Conservation (phyloP, 768 basidiomycete species). For the Termitomyces sp. region DNA sequence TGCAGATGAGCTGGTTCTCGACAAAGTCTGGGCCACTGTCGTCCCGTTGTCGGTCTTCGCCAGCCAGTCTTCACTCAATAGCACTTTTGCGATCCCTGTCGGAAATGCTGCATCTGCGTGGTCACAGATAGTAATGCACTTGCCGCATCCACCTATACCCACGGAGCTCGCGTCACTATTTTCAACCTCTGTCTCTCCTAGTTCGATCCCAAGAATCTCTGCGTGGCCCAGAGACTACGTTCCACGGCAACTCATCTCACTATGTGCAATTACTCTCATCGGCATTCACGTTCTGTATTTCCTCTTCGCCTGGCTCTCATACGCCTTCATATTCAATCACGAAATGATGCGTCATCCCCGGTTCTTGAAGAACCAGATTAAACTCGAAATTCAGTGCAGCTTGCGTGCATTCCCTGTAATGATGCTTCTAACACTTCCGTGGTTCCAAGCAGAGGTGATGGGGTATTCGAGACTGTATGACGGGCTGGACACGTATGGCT, state of each 20-base stretch:
- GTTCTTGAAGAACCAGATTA: conserved; percentile 86
- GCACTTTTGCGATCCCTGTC: conserved; percentile 30
- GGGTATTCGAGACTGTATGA: conserved; percentile 82
- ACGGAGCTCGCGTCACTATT: conserved; percentile 26
- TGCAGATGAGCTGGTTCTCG: conserved; percentile 69
- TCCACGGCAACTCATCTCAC: conserved; percentile 71
- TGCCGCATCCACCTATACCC: conserved; percentile 54
- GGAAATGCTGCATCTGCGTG: conserved; percentile 35
- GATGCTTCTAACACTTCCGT: conserved; percentile 82
- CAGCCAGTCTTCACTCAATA: conserved; percentile 29
- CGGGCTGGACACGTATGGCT: conserved; percentile 74
- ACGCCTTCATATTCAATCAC: conserved; percentile 85
- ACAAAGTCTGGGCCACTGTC: conserved; percentile 71
- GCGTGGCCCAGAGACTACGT: conserved; percentile 86
- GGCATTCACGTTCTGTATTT: conserved; percentile 89
- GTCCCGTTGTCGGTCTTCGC: conserved; percentile 59
- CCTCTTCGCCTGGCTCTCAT: conserved; percentile 80
- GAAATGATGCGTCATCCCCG: conserved; percentile 94
- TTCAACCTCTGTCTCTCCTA: conserved; percentile 20
- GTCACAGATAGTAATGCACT: conserved; percentile 46
- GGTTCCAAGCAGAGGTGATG: conserved; percentile 90
- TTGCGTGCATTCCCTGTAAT: conserved; percentile 79
- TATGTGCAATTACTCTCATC: conserved; percentile 65
- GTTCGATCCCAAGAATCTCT: conserved; percentile 38
- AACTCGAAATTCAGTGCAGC: conserved; percentile 70